phyloP scores from a whole-genome alignment of 805 yeast genomes.

The Saccharomycopsis sp. region DNA sequence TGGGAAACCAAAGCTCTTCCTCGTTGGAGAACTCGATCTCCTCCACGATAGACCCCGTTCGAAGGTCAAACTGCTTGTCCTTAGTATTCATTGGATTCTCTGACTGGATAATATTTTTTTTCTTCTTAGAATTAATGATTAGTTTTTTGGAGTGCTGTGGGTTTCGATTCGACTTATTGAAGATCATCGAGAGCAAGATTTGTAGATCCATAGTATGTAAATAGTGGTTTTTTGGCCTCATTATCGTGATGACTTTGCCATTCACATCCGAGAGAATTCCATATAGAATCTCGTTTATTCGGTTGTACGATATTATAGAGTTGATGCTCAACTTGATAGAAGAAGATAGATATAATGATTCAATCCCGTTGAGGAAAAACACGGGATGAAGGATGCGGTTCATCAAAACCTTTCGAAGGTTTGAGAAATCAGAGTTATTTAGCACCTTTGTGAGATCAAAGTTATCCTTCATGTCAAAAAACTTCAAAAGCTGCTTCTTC shows the following conservation, averaged over 20 bases:
- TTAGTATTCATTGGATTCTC: conserved; percentile 10
- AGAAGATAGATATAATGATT: conserved; percentile 52
- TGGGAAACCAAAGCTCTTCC: conserved; percentile 89
- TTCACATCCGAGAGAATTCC: conserved; percentile 63
- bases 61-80: conserved; percentile 7
- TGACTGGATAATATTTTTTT: conserved; percentile 22
- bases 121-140: not conserved
- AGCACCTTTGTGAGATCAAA: conserved; percentile 74
- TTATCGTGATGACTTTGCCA: conserved; percentile 57
- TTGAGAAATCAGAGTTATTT: conserved; percentile 29
- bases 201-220: conserved; percentile 79
- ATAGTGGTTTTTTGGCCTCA: conserved; percentile 73
- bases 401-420: conserved; percentile 32
- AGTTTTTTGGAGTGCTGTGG: not conserved
- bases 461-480: conserved; percentile 65
- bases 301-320: conserved; percentile 41
- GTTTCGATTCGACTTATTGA: conserved; percentile 26
- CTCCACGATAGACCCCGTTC: not conserved
- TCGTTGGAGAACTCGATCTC: conserved; percentile 26
- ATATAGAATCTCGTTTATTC: conserved; percentile 46
- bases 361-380: conserved; percentile 57
- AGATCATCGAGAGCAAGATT: conserved; percentile 63
- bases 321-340: conserved; percentile 53
- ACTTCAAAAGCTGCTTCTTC: conserved; percentile 65
- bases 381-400: conserved; percentile 46